phyloP scores from a whole-genome alignment of 495 filamentous ascomycete species.

The Aspergillus steynii region DNA sequence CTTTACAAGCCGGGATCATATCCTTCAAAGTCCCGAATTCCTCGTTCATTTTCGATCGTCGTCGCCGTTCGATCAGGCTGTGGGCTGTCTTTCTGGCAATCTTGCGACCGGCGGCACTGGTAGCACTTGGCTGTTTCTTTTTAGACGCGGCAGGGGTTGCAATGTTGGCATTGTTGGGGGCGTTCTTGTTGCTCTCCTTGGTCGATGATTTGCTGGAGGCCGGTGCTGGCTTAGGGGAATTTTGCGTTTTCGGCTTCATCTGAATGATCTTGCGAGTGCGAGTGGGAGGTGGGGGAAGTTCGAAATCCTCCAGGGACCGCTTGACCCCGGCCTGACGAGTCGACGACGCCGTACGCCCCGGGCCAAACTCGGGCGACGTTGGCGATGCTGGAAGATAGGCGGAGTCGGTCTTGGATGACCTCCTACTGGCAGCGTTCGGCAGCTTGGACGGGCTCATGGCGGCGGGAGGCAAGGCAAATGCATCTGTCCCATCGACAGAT shows the following conservation, averaged over 20 bases:
- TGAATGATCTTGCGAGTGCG: slow-evolving; percentile 95
- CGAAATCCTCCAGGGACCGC: slow-evolving; percentile 57
- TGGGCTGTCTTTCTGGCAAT: slow-evolving; percentile 96
- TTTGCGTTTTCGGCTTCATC: slow-evolving; percentile 69
- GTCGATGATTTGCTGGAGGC: slow-evolving; percentile 26
- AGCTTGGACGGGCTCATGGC: slow-evolving; percentile 54
- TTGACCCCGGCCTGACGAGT: slow-evolving; percentile 58
- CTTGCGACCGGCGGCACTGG: slow-evolving; percentile 82
- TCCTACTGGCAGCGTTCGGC: slow-evolving; percentile 39
- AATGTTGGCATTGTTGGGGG: slow-evolving; percentile 27
- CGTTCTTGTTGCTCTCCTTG: slow-evolving; percentile 30
- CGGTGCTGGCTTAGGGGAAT: slow-evolving; percentile 24
- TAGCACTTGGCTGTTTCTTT: slow-evolving; percentile 67
- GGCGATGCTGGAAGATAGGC: slow-evolving; percentile 58
- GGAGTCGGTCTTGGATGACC: slow-evolving; percentile 45
- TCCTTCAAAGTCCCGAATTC: slow-evolving; percentile 92
- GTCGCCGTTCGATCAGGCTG: slow-evolving; percentile 86
- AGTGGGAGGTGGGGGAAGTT: slow-evolving; percentile 88
- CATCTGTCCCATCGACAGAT: slow-evolving; percentile 52
- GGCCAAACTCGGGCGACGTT: slow-evolving; percentile 47
- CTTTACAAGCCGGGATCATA: slow-evolving; percentile 90
- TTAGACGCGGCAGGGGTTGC: slow-evolving; percentile 46
- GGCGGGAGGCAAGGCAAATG: slow-evolving; percentile 83
- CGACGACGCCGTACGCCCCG: slow-evolving; percentile 49
- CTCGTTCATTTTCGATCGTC: slow-evolving; percentile 98